A percentile compares a stretch with the other conserved stretches of the same genome.
These are phyloP conservation scores for Chytridium lagenaria DNA, from an alignment of 371 early-diverging fungal genomes.

Conservation along the genomic window DNA sequence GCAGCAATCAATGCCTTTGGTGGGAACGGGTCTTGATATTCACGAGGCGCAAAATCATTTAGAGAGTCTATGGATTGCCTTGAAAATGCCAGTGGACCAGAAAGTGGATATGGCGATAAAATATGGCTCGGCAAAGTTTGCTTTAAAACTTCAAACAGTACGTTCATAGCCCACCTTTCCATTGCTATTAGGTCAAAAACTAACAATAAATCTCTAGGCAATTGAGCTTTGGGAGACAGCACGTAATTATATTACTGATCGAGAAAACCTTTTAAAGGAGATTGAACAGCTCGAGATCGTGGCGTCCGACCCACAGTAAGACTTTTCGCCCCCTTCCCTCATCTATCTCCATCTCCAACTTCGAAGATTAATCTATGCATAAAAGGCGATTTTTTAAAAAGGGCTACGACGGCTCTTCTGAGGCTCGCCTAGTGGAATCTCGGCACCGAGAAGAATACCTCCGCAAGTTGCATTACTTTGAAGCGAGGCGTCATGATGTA, in stretches of 20 bases:
- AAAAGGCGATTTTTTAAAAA: conserved; percentile 49
- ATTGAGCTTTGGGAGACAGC: conserved; percentile 53
- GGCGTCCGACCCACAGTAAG: conserved; percentile 55
- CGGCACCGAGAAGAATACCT: conserved; percentile 48
- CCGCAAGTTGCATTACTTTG: conserved; percentile 43
- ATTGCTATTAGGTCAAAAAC: not conserved
- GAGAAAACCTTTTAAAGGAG: conserved; percentile 48
- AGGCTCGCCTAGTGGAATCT: conserved; percentile 52
- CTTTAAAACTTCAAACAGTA: conserved; percentile 48
- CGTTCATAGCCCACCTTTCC: not conserved
- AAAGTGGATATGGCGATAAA: conserved; percentile 61
- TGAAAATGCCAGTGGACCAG: conserved; percentile 58
- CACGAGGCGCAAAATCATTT: conserved; percentile 46
- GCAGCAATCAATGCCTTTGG: not conserved
- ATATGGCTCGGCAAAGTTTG: conserved; percentile 54
- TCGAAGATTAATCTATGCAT: not conserved
- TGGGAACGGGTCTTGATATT: conserved; percentile 36
- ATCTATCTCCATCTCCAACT: not conserved
- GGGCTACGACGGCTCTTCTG: conserved; percentile 51
- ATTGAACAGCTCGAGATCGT: conserved; percentile 48
- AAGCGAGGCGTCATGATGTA: conserved; percentile 43
- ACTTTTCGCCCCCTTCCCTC: not conserved
- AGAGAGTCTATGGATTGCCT: conserved; percentile 50
- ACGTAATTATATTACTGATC: conserved; percentile 41
- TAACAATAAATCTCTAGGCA: conserved; percentile 34